Evolutionary conservation across 805 yeast genomes (phyloP).

Genomic region (Ogataea minuta): DNA sequence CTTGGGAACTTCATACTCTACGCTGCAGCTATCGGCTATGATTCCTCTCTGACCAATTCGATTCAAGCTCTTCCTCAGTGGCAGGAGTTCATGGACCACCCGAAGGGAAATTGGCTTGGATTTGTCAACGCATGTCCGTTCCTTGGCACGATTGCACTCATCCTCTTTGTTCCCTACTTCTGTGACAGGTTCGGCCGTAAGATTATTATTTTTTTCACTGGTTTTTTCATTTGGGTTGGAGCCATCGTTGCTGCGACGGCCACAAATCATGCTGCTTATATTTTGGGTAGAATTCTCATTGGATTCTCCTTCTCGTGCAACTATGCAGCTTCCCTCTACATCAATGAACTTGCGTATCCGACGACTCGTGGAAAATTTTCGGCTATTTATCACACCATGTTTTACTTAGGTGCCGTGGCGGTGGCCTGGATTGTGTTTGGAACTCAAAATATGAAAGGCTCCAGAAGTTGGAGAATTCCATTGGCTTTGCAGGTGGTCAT

Average conservation of each 20-base stretch:
- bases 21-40: slow-evolving; percentile 18
- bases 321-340: slow-evolving; percentile 11
- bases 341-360: slow-evolving; percentile 37
- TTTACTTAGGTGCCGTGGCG: slow-evolving; percentile 41
- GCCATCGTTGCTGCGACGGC: slow-evolving; percentile 13
- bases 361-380: slow-evolving; percentile 29
- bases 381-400: slow-evolving; percentile 37
- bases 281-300: slow-evolving; percentile 12
- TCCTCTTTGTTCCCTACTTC: slow-evolving; percentile 14
- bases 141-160: slow-evolving; percentile 13
- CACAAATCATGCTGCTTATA: slow-evolving; percentile 9
- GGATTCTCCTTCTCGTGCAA: slow-evolving; percentile 14
- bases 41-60: slow-evolving; percentile 18
- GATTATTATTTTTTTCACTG: slow-evolving; percentile 9
- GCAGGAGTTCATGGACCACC: slow-evolving; percentile 15
- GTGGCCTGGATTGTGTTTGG: slow-evolving; percentile 44
- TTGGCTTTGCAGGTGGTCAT: slow-evolving; percentile 38
- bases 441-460: slow-evolving; percentile 29
- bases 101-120: slow-evolving; percentile 18
- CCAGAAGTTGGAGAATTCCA: slow-evolving; percentile 39
- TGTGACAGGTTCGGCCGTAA: slow-evolving; percentile 16
- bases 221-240: slow-evolving; percentile 12
- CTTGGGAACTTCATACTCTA: slow-evolving; percentile 12
- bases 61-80: slow-evolving; percentile 16
- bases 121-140: slow-evolving; percentile 17